Evolutionary conservation across 768 basidiomycete species (phyloP), one percentile per base, ranked within the genome.

Genomic region (Boletus subcaerulescens): DNA sequence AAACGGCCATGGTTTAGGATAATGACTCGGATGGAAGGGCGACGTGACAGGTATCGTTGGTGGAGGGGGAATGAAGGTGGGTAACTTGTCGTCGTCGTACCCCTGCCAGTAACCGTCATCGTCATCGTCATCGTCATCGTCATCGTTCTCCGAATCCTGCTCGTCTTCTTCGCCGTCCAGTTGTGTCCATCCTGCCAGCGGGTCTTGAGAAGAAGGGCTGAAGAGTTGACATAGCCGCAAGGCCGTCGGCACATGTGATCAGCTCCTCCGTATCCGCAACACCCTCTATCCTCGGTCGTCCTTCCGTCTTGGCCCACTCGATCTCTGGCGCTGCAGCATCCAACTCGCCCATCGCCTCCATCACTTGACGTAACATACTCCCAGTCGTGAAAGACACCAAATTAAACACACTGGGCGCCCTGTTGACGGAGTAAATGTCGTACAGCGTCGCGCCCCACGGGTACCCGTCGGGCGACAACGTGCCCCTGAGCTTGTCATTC

Each of bases 1-100:
- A 4, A 74, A 50, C 4, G 77, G 76, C 74, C 76, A 77, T 15
- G 73, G 73, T 15, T 63, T 54, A 6, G 77, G 75, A 48, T 79
- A 77, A 38, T 70, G 66, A 9, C 62, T 60, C 0, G 63, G 60
- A 51, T 73, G 59, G 55, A 76, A 78, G 5, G 64, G 65, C 3
- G 64, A 66, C 0, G 62, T 55, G 35, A 56, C 6, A 1, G 64
- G 55, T 24, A 61, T 52, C 14, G 14, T 42, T 3, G 40, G 36
- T 33, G 56, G 48, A 26, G 51, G 45, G 2, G 58, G 53, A 32
- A 54, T 40, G 33, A 5, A 8, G 2, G n/a, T 4, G 3, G 32
- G 38, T 14, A 33, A 33, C 33, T 13, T 33, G 33, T 33, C 33
- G 33, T 33, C 33, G 33, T 33, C 33, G 33, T 33, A 33, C 33